phyloP scores from a whole-genome alignment of 768 basidiomycete genomes.

The Trametes punicea region DNA sequence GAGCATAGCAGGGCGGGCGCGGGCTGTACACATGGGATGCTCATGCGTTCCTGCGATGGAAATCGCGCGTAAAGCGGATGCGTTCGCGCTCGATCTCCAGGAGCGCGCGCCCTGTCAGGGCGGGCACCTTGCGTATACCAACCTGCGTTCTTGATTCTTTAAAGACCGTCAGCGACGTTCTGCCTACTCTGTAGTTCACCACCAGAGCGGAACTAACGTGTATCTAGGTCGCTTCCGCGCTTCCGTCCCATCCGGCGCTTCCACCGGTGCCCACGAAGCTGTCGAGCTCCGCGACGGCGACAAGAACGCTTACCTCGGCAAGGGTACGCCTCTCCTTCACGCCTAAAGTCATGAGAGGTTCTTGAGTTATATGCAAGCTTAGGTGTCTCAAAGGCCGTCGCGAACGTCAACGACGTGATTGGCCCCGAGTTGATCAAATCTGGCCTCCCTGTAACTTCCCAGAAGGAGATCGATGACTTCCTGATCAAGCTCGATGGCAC shows the following conservation, averaged over 20 bases:
- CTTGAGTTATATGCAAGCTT: not conserved
- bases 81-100: not conserved
- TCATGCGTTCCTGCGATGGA: not conserved
- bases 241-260: conserved; percentile 96
- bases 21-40: not conserved
- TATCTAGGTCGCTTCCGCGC: conserved; percentile 84
- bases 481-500: conserved; percentile 98
- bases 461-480: conserved; percentile 96
- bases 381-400: conserved; percentile 93
- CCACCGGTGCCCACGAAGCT: conserved; percentile 97
- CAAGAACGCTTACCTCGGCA: conserved; percentile 90
- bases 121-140: no score
- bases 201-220: conserved; percentile 17
- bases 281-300: conserved; percentile 98
- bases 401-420: conserved; percentile 90
- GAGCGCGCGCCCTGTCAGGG: not conserved
- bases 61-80: not conserved
- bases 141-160: conserved; percentile 2
- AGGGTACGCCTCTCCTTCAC: conserved; percentile 57
- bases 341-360: not conserved
- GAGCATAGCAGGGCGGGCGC: not conserved
- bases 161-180: no score
- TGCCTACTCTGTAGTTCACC: not conserved
- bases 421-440: conserved; percentile 86
- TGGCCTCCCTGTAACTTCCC: conserved; percentile 77